Evolutionary conservation across 2,329 filamentous ascomycete genomes (phyloP), one percentile per base, ranked within the genome.

Genomic region (Curvularia lunata): DNA sequence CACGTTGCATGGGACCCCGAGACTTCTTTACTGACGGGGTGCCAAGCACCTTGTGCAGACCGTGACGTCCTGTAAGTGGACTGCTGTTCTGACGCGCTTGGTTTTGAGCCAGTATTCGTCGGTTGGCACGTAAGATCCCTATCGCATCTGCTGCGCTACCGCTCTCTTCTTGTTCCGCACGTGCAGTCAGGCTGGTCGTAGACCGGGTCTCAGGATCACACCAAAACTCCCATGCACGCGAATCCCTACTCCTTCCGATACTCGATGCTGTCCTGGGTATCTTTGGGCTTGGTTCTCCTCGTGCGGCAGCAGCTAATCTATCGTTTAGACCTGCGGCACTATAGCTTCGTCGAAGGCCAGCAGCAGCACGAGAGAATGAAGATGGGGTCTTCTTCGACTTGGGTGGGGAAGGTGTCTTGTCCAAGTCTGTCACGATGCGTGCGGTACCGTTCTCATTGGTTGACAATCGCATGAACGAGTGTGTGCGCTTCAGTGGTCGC

Each of bases 391-490:
- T 83, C 65, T 79, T 80, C 67, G 79, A 77, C 67, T 83, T 81
- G 58, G 83, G 85, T 50, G 87, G 88, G 1, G 89, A 91, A 2
- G 91, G 90, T 2, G 89, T 89, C 28, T 84, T 82, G 62, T 89
- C 86, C 61, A 88, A 84, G 53, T 89, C 82, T 16, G 85, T 86
- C 21, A 93, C 86, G 50, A 97, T 83, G 69, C 94, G 90, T n/a
- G 94, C 94, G 72, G 93, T 94, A 65, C 94, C 94, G 71, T 97
- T 92, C 30, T 93, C 84, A 18, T 91, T 95, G 70, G 95, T 87
- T 1, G 91, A 92, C 27, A 97, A 83, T 48, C 92, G 88, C 56
- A 96, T 84, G 27, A 85, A 84, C 48, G 85, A 85, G 40, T 77
- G 73, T 6, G 70, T 63, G 56, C 75, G 75, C 60, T 75, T 77